A percentile compares a stretch with the other conserved stretches of the same genome.
phyloP scores from a whole-genome alignment of 2,329 filamentous ascomycete species.

The Didymosphaeria variabile region DNA sequence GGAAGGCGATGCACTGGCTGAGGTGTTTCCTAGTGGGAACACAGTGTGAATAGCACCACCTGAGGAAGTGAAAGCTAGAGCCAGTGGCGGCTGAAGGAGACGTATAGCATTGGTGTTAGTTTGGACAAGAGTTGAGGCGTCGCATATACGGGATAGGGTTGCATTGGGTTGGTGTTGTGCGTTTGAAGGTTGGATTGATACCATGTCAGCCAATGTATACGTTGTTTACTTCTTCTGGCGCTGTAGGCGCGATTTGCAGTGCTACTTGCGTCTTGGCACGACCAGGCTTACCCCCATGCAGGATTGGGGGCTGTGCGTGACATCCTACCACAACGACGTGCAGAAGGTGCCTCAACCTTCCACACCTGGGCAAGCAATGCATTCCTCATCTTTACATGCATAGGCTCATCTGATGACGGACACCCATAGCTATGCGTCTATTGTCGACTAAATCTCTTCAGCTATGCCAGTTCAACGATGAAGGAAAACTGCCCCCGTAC shows the following conservation, averaged over 20 bases:
- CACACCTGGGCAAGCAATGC: no score
- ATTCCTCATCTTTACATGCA: background rate
- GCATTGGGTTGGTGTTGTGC: background rate
- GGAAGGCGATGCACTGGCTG: conserved; percentile 69
- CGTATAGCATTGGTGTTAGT: background rate
- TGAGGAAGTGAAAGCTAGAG: no score
- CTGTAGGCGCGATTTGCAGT: no score
- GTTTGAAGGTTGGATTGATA: background rate
- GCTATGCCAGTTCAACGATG: conserved; percentile 1
- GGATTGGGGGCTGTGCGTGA: no score
- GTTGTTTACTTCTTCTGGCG: background rate
- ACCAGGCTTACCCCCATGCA: no score
- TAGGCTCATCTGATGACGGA: background rate
- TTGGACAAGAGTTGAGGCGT: background rate
- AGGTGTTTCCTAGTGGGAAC: conserved; percentile 51
- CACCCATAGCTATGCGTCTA: background rate
- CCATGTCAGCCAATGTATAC: background rate
- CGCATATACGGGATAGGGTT: background rate
- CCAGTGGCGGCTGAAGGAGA: no score
- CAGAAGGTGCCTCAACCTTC: no score
- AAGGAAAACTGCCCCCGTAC: conserved; percentile 1
- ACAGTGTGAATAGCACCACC: conserved; percentile 16
- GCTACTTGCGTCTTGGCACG: no score
- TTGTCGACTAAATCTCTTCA: background rate
- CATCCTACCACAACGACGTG: no score